phyloP scores from a whole-genome alignment of 306 rosid species.

The Canavalia gladiata region DNA sequence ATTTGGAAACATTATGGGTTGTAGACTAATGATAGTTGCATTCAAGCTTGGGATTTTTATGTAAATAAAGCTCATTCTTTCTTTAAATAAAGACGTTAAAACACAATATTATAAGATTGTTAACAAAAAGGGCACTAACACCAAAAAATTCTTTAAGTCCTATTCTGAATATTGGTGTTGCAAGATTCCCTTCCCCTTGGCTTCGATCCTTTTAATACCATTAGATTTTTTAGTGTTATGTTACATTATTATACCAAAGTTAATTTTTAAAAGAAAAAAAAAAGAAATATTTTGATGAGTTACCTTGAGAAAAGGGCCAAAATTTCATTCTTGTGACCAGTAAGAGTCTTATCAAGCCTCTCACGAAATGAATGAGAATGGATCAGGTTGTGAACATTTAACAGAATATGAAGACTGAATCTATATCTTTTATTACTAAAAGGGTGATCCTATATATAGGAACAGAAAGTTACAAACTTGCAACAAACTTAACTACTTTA shows the following conservation, averaged over 20 bases:
- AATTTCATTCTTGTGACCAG: slow-evolving; percentile 54
- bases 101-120: slow-evolving; percentile 21
- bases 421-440: too few species aligned
- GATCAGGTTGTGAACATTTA: slow-evolving; percentile 37
- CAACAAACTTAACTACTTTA: too few species aligned
- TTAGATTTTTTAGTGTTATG: slow-evolving; percentile 13
- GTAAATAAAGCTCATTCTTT: not conserved
- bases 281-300: not conserved
- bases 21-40: not conserved
- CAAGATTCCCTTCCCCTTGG: slow-evolving; percentile 89
- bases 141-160: too few species aligned
- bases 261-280: not conserved
- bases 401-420: too few species aligned
- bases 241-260: slow-evolving; percentile 19
- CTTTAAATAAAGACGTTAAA: slow-evolving; percentile 6
- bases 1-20: not conserved
- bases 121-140: not conserved
- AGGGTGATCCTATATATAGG: too few species aligned
- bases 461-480: too few species aligned
- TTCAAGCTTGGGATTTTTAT: slow-evolving; percentile 32
- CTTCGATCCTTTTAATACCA: slow-evolving; percentile 54
- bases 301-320: slow-evolving; percentile 59
- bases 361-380: slow-evolving; percentile 51
- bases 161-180: slow-evolving; percentile 62
- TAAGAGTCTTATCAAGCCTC: slow-evolving; percentile 59